phyloP scores from a whole-genome alignment of 2,329 filamentous ascomycete genomes.

The Fusarium mexicanum region DNA sequence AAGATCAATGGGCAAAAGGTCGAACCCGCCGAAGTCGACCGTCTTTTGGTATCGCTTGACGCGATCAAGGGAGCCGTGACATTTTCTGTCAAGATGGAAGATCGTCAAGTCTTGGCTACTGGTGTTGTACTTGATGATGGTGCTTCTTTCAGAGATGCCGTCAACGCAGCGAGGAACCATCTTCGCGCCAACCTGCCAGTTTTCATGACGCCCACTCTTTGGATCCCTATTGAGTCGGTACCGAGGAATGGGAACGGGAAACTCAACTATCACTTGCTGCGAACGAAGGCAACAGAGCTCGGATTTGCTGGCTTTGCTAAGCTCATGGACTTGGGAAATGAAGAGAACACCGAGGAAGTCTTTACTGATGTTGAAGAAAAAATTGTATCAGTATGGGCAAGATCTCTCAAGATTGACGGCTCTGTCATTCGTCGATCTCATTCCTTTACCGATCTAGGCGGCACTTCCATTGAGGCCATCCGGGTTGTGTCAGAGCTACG shows the following conservation, averaged over 20 bases:
- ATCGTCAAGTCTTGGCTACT: neutral
- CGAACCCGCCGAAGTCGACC: constrained; percentile 17
- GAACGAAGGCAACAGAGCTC: neutral
- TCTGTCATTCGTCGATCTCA: neutral
- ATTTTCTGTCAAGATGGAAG: constrained; percentile 7
- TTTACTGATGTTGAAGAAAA: constrained; percentile 3
- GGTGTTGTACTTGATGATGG: neutral
- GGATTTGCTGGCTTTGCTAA: neutral
- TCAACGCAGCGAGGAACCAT: neutral
- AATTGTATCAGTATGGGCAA: neutral
- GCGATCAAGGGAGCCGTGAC: neutral
- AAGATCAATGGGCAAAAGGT: constrained; percentile 40
- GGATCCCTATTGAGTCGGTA: constrained; percentile 30
- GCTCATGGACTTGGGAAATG: neutral
- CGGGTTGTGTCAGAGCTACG: constrained; percentile 3
- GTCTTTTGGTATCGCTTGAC: neutral
- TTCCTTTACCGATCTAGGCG: constrained; percentile 10
- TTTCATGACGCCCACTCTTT: constrained; percentile 41
- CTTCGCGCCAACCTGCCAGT: constrained; percentile 16
- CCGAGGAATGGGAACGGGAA: constrained; percentile 42
- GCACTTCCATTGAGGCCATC: constrained; percentile 17
- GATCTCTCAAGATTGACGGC: neutral
- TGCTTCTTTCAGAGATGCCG: neutral
- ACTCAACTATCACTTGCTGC: constrained; percentile 18
- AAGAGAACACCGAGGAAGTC: neutral